Base-by-base conservation (phyloP, 1,284 basidiomycete species). In the Leccinum idahoense region DNA sequence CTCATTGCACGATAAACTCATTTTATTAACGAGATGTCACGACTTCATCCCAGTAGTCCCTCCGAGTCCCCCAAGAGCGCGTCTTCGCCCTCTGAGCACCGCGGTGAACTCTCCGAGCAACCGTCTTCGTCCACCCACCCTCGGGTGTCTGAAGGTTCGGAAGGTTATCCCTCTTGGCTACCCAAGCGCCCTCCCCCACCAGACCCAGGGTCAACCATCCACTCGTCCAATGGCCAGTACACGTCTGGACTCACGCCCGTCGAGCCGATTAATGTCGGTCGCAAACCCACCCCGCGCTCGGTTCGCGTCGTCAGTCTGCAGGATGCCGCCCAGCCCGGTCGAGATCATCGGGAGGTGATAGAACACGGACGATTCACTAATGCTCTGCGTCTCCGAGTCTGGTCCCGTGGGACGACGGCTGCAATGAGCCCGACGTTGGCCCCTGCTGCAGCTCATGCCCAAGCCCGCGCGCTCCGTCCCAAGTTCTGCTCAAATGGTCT, bases 81-180 rank as follows among this genome's bases (percentile, higher is more conserved):
- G 61, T 75, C 73, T 2, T 63, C 65, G 8, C 73, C 65, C 10
- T 67, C 75, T 29, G 73, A 74, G 57, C 71, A 62, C 8, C 72
- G 66, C 6, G 75, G 63, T 29, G 70, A 74, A 58, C 63, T 73
- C 41, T 74, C 75, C 62, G 74, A 76, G 32, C 73, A 72, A 5
- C 72, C 75, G 60, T 79, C 64, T 65, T 79, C 77, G 65, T 70
- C 75, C 0, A 73, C 75, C 49, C 77, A 74, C 12, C 73, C 73
- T 32, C 72, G 76, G 62, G 68, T 71, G 62, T 81, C 81, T 46
- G 79, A 78, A 69, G 79, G 80, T 64, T 87, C 85, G 8, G 88
- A 89, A 68, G 85, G 85, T 26, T 92, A 92, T 70, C 90, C 90
- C 4, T 86, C 87, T 32, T 92, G 90, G 90, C 85, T 92, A 4